Conservation (phyloP, 495 filamentous ascomycete genomes). For the Penicillium ucsense region DNA sequence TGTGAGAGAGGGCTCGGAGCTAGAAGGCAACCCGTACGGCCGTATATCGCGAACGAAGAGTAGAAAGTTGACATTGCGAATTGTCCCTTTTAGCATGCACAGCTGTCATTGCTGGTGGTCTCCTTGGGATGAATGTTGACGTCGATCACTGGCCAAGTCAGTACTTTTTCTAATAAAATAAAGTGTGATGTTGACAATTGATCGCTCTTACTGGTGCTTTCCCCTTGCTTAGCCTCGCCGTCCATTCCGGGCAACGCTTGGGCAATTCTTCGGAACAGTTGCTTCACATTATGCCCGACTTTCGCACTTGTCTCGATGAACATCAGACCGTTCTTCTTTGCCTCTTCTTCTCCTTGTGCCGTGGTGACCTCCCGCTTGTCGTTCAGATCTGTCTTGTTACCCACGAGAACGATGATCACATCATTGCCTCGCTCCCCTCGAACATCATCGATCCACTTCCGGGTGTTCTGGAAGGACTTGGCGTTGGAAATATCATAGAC, state of each 20-base stretch:
- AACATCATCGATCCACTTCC: slow-evolving; percentile 99
- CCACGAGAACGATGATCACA: slow-evolving; percentile 96
- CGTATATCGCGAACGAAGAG: neutral
- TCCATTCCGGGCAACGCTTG: slow-evolving; percentile 98
- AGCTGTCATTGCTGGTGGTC: slow-evolving; percentile 64
- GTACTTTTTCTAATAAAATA: slow-evolving; percentile 5
- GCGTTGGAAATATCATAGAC: slow-evolving; percentile 98
- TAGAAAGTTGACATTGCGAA: neutral
- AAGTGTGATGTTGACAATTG: neutral
- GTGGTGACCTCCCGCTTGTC: slow-evolving; percentile 96
- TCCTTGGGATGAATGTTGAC: slow-evolving; percentile 77
- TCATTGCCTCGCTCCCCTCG: slow-evolving; percentile 93
- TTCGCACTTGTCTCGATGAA: slow-evolving; percentile 99
- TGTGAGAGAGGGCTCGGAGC: no score
- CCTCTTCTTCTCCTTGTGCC: slow-evolving; percentile 91
- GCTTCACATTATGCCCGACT: slow-evolving; percentile 96
- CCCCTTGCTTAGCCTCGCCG: slow-evolving; percentile 55
- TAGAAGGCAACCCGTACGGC: no score
- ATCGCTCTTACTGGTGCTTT: slow-evolving; percentile 48
- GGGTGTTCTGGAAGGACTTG: slow-evolving; percentile 93
- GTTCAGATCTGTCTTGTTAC: slow-evolving; percentile 97
- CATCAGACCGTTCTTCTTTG: slow-evolving; percentile 94
- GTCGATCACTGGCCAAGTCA: slow-evolving; percentile 64
- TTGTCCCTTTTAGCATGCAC: slow-evolving; percentile 53
- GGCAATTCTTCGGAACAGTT: slow-evolving; percentile 90